Conservation (phyloP, 2,329 filamentous ascomycete species). For the Aspergillus fijiensis region DNA sequence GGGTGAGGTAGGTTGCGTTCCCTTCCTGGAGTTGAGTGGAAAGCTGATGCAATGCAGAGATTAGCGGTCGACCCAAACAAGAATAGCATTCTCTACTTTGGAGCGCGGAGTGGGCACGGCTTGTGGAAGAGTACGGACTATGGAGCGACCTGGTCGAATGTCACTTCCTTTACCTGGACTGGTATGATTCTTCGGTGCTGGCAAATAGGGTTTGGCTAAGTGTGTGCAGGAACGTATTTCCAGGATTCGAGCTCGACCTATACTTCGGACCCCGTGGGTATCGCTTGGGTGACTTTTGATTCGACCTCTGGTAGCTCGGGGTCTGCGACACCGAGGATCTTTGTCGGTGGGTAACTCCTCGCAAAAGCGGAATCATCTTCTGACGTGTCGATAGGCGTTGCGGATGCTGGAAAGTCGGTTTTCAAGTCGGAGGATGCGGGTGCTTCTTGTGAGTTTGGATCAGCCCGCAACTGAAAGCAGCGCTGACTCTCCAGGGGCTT, state of each 20-base stretch:
- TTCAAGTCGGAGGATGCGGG: constrained; percentile 57
- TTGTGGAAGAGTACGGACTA: constrained; percentile 60
- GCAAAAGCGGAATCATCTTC: background rate
- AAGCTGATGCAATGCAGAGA: constrained; percentile 27
- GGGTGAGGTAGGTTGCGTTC: constrained; percentile 45
- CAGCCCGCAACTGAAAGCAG: background rate
- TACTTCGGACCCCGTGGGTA: constrained; percentile 50
- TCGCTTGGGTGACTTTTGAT: constrained; percentile 58
- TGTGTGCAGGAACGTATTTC: constrained; percentile 47
- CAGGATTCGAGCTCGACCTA: constrained; percentile 49
- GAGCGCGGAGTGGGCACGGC: constrained; percentile 59
- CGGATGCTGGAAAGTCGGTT: constrained; percentile 55
- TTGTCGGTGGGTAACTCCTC: constrained; percentile 47
- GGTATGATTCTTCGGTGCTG: constrained; percentile 10
- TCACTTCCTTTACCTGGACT: constrained; percentile 51
- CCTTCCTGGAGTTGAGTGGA: background rate
- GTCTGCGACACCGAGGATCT: constrained; percentile 57
- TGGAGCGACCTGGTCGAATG: constrained; percentile 55
- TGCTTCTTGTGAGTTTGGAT: constrained; percentile 48
- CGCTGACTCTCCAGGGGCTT: constrained; percentile 15
- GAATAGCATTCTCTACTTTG: constrained; percentile 58
- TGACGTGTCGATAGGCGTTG: constrained; percentile 23
- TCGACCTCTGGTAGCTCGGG: constrained; percentile 48
- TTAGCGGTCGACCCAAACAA: constrained; percentile 60
- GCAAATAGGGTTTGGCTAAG: background rate